Evolutionary conservation across 805 yeast genomes (phyloP), one percentile per base, ranked within the genome.

Genomic region (Ogataea ramenticola): DNA sequence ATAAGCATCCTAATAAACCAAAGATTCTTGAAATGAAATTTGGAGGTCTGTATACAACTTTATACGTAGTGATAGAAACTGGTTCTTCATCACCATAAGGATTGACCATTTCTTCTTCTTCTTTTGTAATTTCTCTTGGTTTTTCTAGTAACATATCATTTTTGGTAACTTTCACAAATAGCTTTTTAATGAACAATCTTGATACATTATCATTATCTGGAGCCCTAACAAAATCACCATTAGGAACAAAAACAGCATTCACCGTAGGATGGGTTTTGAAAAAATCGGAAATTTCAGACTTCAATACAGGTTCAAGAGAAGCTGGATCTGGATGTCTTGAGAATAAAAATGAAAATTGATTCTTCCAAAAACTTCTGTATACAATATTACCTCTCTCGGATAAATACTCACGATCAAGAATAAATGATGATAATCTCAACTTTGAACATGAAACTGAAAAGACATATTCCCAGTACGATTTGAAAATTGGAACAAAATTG

Each of bases 41-140:
- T 2, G 96, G 95, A 4, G 99, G 98, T 38, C 87, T 71, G 64
- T 90, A 95, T 3, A 90, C 96, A 26, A 90, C 76, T 2, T 77
- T 71, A 61, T 90, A 88, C 2, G 67, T 61, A 8, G 59, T 64
- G 21, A 58, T 55, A 8, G 61, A 54, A 41, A 60, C 49, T 22
- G 60, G 48, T 41, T 64, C 68, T 34, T 61, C 63, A 43, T 64
- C 68, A 21, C 59, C 65, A 40, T 63, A 61, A 3, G 67, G 65
- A 33, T 63, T 60, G 35, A 57, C 59, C 24, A 58, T 57, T 11
- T 51, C 48, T 3, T 62, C 66, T 29, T 61, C 60, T 19, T 65
- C 70, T 34, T 58, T 50, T 20, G 59, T 53, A n/a, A 57, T 48
- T 40, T 63, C 66, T 21, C 65, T 60, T 5, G 66, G 41, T 17